These are phyloP conservation scores for Apiospora rasikravindrae DNA, from an alignment of 2,329 filamentous ascomycete genomes.

Conservation along the genomic window DNA sequence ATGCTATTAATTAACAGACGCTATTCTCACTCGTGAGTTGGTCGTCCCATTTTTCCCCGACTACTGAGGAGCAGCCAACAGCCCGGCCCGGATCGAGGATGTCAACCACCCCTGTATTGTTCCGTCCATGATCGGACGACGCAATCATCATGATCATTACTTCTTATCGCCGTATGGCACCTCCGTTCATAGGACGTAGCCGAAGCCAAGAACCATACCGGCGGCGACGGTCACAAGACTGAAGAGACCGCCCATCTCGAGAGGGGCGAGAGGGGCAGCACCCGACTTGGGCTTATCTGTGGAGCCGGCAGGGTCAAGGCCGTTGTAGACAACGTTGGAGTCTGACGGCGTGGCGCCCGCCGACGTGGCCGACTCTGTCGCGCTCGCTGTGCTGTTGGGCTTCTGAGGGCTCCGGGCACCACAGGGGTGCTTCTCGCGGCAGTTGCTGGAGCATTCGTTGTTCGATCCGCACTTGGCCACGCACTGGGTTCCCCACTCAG, in stretches of 20 bases:
- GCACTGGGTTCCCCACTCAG: slow-evolving; percentile 73
- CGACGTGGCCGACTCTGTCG: slow-evolving; percentile 48
- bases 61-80: not conserved
- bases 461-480: slow-evolving; percentile 61
- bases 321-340: slow-evolving; percentile 29
- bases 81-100: not conserved
- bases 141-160: not conserved
- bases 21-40: not conserved
- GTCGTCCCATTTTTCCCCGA: not conserved
- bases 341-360: slow-evolving; percentile 42
- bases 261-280: slow-evolving; percentile 29
- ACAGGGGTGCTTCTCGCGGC: slow-evolving; percentile 72
- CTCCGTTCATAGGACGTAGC: slow-evolving; percentile 39
- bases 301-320: slow-evolving; percentile 24
- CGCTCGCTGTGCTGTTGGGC: slow-evolving; percentile 56
- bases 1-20: slow-evolving; percentile 10
- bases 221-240: slow-evolving; percentile 45
- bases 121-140: not conserved
- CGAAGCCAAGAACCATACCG: slow-evolving; percentile 47
- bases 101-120: not conserved
- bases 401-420: slow-evolving; percentile 69
- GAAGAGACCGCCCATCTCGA: slow-evolving; percentile 44
- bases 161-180: not conserved
- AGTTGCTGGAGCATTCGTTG: slow-evolving; percentile 63
- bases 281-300: slow-evolving; percentile 18